These are phyloP conservation scores for Trichoderma gracile DNA, from an alignment of 2,329 filamentous ascomycete species.

Conservation along the genomic window DNA sequence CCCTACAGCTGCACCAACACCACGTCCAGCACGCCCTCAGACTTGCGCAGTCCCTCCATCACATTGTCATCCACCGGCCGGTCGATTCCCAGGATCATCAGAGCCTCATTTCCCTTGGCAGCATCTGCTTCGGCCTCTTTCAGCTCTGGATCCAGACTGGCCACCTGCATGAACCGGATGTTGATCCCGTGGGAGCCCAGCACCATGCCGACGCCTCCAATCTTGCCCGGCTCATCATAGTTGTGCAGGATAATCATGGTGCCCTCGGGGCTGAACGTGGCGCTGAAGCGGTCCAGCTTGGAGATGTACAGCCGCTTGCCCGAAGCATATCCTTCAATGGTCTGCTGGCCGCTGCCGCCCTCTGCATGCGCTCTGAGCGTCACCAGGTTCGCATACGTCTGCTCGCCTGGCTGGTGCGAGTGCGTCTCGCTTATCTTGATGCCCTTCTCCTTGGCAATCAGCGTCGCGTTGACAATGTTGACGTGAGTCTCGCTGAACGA, in stretches of 20 bases:
- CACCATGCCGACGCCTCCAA: conserved; percentile 72
- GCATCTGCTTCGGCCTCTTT: conserved; percentile 5
- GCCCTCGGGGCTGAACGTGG: conserved; percentile 71
- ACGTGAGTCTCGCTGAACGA: conserved; percentile 69
- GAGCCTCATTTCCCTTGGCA: conserved; percentile 51
- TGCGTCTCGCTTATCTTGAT: conserved; percentile 76
- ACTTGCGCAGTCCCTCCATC: conserved; percentile 48
- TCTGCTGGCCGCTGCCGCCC: conserved; percentile 40
- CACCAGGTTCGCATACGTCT: conserved; percentile 69
- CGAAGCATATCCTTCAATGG: conserved; percentile 67
- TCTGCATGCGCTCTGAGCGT: conserved; percentile 60
- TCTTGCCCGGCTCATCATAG: conserved; percentile 79
- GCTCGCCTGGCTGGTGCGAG: conserved; percentile 60
- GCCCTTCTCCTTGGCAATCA: conserved; percentile 74
- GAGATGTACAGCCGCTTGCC: conserved; percentile 68
- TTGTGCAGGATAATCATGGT: conserved; percentile 78
- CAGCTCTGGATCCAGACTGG: conserved; percentile 46
- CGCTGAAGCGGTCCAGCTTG: conserved; percentile 70
- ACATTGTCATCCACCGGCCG: conserved; percentile 61
- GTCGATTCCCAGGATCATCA: conserved; percentile 80
- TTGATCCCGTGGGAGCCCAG: conserved; percentile 72
- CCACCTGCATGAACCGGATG: conserved; percentile 78
- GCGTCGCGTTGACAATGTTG: conserved; percentile 79
- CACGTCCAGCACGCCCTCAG: conserved; percentile 58
- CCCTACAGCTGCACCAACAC: conserved; percentile 50